phyloP scores from a whole-genome alignment of 176 grass and related monocot genomes.

The Oryza punctata region DNA sequence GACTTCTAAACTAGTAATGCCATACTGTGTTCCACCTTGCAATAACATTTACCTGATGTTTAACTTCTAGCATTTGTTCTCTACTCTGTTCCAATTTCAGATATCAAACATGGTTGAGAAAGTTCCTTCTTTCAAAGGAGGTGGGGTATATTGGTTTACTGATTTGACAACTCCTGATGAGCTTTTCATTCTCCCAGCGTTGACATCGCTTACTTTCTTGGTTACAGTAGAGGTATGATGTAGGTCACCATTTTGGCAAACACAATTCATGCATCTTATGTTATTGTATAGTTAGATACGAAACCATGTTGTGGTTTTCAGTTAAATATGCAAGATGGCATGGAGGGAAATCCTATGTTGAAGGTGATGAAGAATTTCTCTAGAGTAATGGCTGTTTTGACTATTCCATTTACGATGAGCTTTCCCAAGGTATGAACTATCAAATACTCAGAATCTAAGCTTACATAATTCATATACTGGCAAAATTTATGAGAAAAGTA shows the following conservation, averaged over 20 bases:
- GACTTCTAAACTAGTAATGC: background rate
- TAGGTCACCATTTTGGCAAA: slow-evolving; percentile 51
- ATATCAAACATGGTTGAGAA: slow-evolving; percentile 98
- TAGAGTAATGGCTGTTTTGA: slow-evolving; percentile 67
- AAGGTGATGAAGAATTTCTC: slow-evolving; percentile 74
- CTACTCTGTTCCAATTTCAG: slow-evolving; percentile 50
- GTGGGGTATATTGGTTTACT: slow-evolving; percentile 94
- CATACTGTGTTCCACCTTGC: background rate
- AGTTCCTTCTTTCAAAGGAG: slow-evolving; percentile 90
- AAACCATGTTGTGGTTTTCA: slow-evolving; percentile 43
- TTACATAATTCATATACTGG: slow-evolving; percentile 19
- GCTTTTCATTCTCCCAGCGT: slow-evolving; percentile 68
- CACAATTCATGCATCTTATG: background rate
- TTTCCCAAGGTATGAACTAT: slow-evolving; percentile 82
- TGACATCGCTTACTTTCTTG: slow-evolving; percentile 73
- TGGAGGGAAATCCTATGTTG: slow-evolving; percentile 88
- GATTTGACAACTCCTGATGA: slow-evolving; percentile 89
- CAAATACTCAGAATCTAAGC: slow-evolving; percentile 17
- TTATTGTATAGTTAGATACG: slow-evolving; percentile 2
- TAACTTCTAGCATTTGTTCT: slow-evolving; percentile 14
- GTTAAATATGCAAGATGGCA: slow-evolving; percentile 93
- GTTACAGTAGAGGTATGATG: slow-evolving; percentile 80
- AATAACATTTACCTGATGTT: slow-evolving; percentile 28
- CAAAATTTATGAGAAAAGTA: background rate
- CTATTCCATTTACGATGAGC: slow-evolving; percentile 62